Base-by-base conservation (phyloP, 768 basidiomycete genomes). In the Kwoniella dejecticola region DNA sequence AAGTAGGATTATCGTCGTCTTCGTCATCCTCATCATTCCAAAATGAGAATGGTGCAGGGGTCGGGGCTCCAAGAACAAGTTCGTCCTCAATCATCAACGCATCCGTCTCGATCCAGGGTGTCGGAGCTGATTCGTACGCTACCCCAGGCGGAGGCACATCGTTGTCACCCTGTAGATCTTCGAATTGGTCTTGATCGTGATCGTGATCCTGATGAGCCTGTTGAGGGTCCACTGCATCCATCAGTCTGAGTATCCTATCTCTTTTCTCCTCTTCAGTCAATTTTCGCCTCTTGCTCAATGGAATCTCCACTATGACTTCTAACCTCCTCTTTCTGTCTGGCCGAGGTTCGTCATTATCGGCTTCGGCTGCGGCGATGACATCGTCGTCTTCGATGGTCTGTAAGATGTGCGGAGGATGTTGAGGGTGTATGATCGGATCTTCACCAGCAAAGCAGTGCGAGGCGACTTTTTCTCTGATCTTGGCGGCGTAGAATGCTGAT, bases 341-440 rank as follows among this genome's bases (percentile, higher is more conserved):
- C 33, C 15, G 7, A 36, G 33, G 7, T n/a, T n/a, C n/a, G n/a
- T n/a, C n/a, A n/a, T n/a, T n/a, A n/a, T n/a, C n/a, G n/a, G n/a
- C n/a, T n/a, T 45, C 27, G 12, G 45, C 55, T 24, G 30, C 55
- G 6, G 26, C 17, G 24, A 33, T 36, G 10, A 31, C 19, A 26
- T 41, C 38, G 24, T 15, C 12, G 23, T 47, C 44, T 17, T 57
- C 56, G 27, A 48, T 45, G 6, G 17, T 49, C 19, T 67, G 52
- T 21, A 72, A 48, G 57, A 72, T 72, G 24, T 67, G 63, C 2
- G 61, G 60, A 1, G 68, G 68, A 49, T 70, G 71, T n/a, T 60
- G 48, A 26, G 67, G 60, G 38, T 63, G 66, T 10, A 72, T 63
- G 54, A 69, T 40, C 4, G 68, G 68, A 61, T 69, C 59, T 15